phyloP scores from a whole-genome alignment of 2,329 filamentous ascomycete genomes.

The Aspergillus ibericus region DNA sequence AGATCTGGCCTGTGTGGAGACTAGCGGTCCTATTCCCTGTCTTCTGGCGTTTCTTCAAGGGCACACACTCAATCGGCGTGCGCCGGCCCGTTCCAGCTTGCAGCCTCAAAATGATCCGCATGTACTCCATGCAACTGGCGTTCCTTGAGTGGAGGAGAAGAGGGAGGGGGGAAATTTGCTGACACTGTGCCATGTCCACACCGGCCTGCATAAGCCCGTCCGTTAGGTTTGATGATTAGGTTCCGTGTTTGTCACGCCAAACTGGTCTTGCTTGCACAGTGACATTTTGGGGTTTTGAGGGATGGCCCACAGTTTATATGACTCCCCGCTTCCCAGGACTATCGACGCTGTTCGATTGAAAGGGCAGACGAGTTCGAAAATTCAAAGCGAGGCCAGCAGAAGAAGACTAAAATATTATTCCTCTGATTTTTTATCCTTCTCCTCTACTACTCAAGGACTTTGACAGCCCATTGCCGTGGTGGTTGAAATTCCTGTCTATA shows the following conservation, averaged over 20 bases:
- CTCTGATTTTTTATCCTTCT: neutral
- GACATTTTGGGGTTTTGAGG: slow-evolving; percentile 22
- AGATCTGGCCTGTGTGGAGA: slow-evolving; percentile 23
- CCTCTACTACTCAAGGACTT: neutral
- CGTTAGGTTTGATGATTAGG: slow-evolving; percentile 40
- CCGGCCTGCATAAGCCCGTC: slow-evolving; percentile 40
- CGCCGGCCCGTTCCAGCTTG: slow-evolving; percentile 49
- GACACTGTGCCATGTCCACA: slow-evolving; percentile 35
- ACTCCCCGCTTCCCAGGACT: slow-evolving; percentile 38
- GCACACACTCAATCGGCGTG: slow-evolving; percentile 42
- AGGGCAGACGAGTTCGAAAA: slow-evolving; percentile 2
- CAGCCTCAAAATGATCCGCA: slow-evolving; percentile 47
- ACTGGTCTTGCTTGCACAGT: slow-evolving; percentile 20
- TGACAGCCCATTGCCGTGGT: neutral
- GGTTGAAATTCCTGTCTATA: neutral
- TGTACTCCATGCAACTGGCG: slow-evolving; percentile 32
- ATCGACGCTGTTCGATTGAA: slow-evolving; percentile 16
- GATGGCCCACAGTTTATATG: slow-evolving; percentile 41
- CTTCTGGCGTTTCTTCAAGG: slow-evolving; percentile 40
- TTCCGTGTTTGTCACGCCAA: slow-evolving; percentile 35
- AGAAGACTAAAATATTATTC: neutral
- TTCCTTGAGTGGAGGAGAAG: slow-evolving; percentile 35
- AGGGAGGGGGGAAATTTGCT: slow-evolving; percentile 32
- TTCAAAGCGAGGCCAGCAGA: slow-evolving; percentile 6
- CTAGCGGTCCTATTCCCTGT: slow-evolving; percentile 24